A percentile compares a stretch with the other conserved stretches of the same genome.
Conservation (phyloP, 257 asterid genomes). For the Ophiorrhiza pumila region DNA sequence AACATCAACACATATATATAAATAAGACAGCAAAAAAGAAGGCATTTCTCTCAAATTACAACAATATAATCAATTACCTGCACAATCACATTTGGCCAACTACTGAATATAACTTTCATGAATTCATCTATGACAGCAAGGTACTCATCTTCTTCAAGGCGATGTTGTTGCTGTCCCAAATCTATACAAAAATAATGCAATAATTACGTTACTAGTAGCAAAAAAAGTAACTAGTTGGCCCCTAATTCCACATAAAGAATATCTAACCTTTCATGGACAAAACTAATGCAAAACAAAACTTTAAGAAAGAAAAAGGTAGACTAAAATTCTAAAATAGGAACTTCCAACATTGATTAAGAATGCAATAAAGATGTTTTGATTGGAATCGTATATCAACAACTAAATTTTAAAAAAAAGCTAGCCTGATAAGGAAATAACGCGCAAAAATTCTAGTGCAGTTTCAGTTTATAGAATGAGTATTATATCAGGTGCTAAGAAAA, state of each 20-base stretch:
- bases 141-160: slow-evolving; percentile 94
- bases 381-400: neutral
- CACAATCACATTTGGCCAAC: slow-evolving; percentile 99
- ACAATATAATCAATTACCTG: slow-evolving; percentile 56
- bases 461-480: neutral
- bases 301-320: neutral
- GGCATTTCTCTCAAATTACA: neutral
- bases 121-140: slow-evolving; percentile 85
- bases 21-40: neutral
- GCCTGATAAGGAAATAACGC: neutral
- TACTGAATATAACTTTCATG: slow-evolving; percentile 95
- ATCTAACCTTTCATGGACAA: neutral
- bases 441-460: neutral
- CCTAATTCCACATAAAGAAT: neutral
- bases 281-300: neutral
- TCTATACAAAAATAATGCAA: slow-evolving; percentile 37
- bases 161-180: slow-evolving; percentile 90
- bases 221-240: neutral
- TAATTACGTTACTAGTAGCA: neutral
- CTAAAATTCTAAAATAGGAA: neutral
- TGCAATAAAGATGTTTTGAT: neutral
- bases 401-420: neutral
- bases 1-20: neutral
- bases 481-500: neutral
- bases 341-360: neutral